Base-by-base conservation (phyloP, 2,329 filamentous ascomycete genomes). In the Scleromitrula shiraiana region DNA sequence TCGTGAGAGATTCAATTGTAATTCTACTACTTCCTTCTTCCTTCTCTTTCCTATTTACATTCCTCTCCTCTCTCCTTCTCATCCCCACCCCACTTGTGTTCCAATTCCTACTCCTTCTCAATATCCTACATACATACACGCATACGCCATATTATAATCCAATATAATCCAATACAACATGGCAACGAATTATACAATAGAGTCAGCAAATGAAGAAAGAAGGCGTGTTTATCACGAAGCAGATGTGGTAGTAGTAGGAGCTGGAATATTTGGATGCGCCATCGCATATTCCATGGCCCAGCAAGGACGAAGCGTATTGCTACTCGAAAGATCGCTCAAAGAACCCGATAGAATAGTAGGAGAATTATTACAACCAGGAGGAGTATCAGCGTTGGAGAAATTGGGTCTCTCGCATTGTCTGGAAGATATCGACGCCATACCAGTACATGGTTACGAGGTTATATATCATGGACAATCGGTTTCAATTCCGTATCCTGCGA, bases 271-370 rank as follows among this genome's bases (percentile, higher is more conserved):
- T 54, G 93, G 93, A 33, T 95, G 88, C 66, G 87, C 90, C 17
- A 73, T 89, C 19, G 91, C 93, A 15, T 85, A 83, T 54, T 81
- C 91, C 19, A 76, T 97, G 38, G 90, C 86, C 50, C 83, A 85
- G 59, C 93, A 97, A 70, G 90, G 89, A 46, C 82, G 93, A 54
- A 94, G 86, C 65, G 90, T 98, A 22, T 76, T 97, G 22, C 72
- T 98, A 43, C 78, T 98, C 42, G 93, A 98, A 71, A 79, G 80
- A 61, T 94, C 82, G 69, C 73, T 97, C 68, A 88, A 88, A 68
- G 85, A 97, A 71, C 93, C 93, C 17, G 85, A 97, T 70, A 82
- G 93, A 55, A 98, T 98, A 57, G 89, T 98, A 40, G 93, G 93
- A 59, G 93, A 98, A 70, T 71, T 98, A 55, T 72, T 98, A 59